These are phyloP conservation scores for Anacardium occidentale DNA, from an alignment of 345 rosid genomes.

Conservation along the genomic window DNA sequence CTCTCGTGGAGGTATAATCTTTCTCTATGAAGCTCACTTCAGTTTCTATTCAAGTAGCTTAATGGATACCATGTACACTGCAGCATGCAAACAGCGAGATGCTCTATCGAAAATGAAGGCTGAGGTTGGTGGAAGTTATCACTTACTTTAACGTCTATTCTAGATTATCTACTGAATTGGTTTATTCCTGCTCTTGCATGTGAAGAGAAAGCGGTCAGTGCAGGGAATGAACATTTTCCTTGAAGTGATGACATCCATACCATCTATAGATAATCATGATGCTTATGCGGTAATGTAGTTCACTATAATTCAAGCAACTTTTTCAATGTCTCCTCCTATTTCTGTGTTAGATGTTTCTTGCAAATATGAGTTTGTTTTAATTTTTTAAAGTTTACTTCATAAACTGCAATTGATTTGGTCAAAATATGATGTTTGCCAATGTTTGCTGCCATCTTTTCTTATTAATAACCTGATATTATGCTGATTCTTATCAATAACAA, in stretches of 20 bases:
- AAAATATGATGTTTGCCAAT: background rate
- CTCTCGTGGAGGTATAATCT: slow-evolving; percentile 69
- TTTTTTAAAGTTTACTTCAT: too few species aligned
- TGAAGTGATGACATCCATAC: slow-evolving; percentile 70
- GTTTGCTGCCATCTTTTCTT: background rate
- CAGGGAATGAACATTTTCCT: slow-evolving; percentile 59
- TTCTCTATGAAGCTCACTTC: background rate
- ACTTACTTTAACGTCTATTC: background rate
- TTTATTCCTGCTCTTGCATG: slow-evolving; percentile 16
- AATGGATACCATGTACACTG: slow-evolving; percentile 21
- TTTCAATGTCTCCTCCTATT: background rate
- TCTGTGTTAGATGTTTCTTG: background rate
- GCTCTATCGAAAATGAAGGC: slow-evolving; percentile 59
- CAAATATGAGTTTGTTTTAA: too few species aligned
- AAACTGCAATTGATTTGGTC: too few species aligned
- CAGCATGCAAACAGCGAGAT: slow-evolving; percentile 81
- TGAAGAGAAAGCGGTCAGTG: slow-evolving; percentile 66
- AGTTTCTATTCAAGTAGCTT: background rate
- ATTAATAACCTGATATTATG: background rate
- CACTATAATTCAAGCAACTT: background rate
- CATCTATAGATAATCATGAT: slow-evolving; percentile 78
- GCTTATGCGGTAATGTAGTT: slow-evolving; percentile 59
- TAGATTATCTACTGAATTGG: background rate
- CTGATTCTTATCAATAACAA: background rate
- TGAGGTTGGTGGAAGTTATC: slow-evolving; percentile 57